Evolutionary conservation across 129 eudicot species (phyloP), one percentile per base, ranked within the genome.

Genomic region (Dittrichia graveolens): DNA sequence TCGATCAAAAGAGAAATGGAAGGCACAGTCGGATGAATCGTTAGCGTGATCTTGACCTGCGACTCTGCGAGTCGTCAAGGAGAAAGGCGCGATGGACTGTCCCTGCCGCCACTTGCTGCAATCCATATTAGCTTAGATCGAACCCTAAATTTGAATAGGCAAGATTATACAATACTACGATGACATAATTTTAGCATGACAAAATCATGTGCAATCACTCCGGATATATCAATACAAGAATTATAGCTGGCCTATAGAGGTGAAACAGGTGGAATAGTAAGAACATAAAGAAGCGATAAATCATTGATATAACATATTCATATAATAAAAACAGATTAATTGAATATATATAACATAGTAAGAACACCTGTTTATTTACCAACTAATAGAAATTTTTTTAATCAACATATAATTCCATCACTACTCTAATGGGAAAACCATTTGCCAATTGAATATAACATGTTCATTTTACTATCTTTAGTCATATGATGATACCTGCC

Each of bases 31-130:
- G n/a, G n/a, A n/a, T n/a, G n/a, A n/a, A n/a, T n/a, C n/a, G n/a
- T n/a, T n/a, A n/a, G n/a, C n/a, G n/a, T n/a, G n/a, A n/a, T n/a
- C n/a, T n/a, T n/a, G n/a, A n/a, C n/a, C n/a, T n/a, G n/a, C n/a
- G n/a, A n/a, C n/a, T n/a, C n/a, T n/a, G n/a, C n/a, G n/a, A n/a
- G n/a, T n/a, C n/a, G n/a, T n/a, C n/a, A n/a, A n/a, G n/a, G n/a
- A n/a, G n/a, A n/a, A n/a, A n/a, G n/a, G n/a, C n/a, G n/a, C n/a
- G n/a, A n/a, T 63, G 99, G 99, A 46, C 99, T 86, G 73, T 94
- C 99, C 76, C 99, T 85, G 68, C 99, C 99, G 41, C 99, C 99
- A 90, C 99, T 94, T 56, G 99, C 97, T 56, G 99, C 99, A 77
- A 94, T 94, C 99, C 97, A 94, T 75, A 90, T 88, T 46, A 90